phyloP scores from a whole-genome alignment of 2,329 filamentous ascomycete species.

The Trichoderma cornu-damae region DNA sequence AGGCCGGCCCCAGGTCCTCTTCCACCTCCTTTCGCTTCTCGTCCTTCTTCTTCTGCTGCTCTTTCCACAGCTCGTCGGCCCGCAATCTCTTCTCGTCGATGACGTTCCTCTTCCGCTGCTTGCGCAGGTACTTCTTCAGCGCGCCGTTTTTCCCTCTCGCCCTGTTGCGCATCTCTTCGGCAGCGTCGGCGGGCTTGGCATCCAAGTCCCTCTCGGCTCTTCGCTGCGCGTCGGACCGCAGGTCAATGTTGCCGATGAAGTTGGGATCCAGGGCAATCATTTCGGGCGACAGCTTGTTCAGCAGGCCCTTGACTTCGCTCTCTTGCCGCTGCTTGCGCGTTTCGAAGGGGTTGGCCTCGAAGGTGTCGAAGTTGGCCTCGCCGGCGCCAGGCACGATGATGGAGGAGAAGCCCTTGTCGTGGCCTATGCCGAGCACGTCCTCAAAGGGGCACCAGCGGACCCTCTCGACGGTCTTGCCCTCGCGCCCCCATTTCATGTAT shows the following conservation, averaged over 20 bases:
- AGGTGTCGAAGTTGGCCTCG: slow-evolving; percentile 90
- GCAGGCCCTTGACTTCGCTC: slow-evolving; percentile 77
- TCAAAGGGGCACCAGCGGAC: slow-evolving; percentile 93
- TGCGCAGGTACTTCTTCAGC: slow-evolving; percentile 80
- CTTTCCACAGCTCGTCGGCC: slow-evolving; percentile 75
- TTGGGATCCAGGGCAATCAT: slow-evolving; percentile 96
- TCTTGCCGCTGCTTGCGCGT: slow-evolving; percentile 89
- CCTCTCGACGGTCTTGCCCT: slow-evolving; percentile 73
- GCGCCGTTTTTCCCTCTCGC: slow-evolving; percentile 87
- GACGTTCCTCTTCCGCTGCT: slow-evolving; percentile 88
- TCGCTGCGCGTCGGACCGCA: slow-evolving; percentile 71
- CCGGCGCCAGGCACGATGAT: slow-evolving; percentile 92
- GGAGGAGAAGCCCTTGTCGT: slow-evolving; percentile 81
- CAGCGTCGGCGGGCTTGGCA: slow-evolving; percentile 52
- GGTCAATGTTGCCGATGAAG: slow-evolving; percentile 82
- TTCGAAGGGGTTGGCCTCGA: slow-evolving; percentile 94
- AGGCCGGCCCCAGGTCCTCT: slow-evolving; percentile 74
- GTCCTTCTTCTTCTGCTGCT: slow-evolving; percentile 62
- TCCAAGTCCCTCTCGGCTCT: slow-evolving; percentile 77
- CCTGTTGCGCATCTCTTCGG: slow-evolving; percentile 64
- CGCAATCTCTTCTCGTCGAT: slow-evolving; percentile 91
- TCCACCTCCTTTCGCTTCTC: slow-evolving; percentile 59
- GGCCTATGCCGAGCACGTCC: slow-evolving; percentile 80
- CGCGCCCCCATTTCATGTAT: slow-evolving; percentile 89
- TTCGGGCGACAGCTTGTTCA: slow-evolving; percentile 92